Evolutionary conservation across 2,329 filamentous ascomycete species (phyloP).

Genomic region (Aspergillus sp.): DNA sequence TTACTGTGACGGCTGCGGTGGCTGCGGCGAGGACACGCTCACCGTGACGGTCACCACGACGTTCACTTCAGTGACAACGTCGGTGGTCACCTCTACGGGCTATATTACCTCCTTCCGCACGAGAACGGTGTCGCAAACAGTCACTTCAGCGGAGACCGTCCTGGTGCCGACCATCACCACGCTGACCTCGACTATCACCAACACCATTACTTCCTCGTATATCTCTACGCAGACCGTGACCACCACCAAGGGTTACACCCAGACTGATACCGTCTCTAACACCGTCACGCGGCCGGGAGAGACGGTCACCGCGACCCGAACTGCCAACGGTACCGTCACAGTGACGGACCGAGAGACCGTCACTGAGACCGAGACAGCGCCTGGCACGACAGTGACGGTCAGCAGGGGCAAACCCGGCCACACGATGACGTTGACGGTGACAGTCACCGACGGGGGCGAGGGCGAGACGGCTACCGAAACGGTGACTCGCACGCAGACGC

Average conservation of each 20-base stretch:
- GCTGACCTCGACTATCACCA: neutral
- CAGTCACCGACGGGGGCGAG: neutral
- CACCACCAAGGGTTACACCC: neutral
- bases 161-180: neutral
- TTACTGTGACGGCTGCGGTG: neutral
- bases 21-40: neutral
- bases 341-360: neutral
- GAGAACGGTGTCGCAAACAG: neutral
- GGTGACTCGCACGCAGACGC: neutral
- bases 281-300: neutral
- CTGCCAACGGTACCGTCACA: neutral
- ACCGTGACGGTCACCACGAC: neutral
- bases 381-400: neutral
- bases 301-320: neutral
- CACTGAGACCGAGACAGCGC: neutral
- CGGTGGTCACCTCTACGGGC: neutral
- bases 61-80: neutral
- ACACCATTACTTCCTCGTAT: neutral
- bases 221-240: neutral
- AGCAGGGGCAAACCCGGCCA: neutral
- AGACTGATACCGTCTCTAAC: neutral
- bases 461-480: neutral
- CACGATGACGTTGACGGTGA: neutral
- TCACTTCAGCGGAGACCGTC: constrained; percentile 1
- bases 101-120: neutral